A percentile compares a stretch with the other conserved stretches of the same genome.
Conservation (phyloP, 2,329 filamentous ascomycete species). For the Coniochaeta sp. region DNA sequence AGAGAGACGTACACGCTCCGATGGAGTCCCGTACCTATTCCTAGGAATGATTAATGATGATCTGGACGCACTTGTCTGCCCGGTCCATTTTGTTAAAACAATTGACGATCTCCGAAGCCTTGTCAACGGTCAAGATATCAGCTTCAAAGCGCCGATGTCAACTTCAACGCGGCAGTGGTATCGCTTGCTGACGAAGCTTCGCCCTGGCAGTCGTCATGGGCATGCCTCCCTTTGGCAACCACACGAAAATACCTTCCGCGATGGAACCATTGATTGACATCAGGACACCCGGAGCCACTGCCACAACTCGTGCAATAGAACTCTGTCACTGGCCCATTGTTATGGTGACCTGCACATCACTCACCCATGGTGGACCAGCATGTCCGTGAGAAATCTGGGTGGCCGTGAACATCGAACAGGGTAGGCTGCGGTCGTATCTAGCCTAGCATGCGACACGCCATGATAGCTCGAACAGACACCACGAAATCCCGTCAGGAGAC, state of each 20-base stretch:
- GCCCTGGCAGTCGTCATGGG: conserved; percentile 17
- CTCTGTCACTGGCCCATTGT: neutral
- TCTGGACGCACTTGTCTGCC: conserved; percentile 21
- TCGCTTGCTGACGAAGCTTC: conserved; percentile 27
- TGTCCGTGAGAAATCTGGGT: conserved; percentile 16
- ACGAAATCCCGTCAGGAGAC: neutral
- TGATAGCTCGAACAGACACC: neutral
- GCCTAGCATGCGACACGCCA: conserved; percentile 12
- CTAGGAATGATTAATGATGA: too few species aligned
- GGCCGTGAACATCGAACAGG: conserved; percentile 17
- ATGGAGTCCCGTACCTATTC: too few species aligned
- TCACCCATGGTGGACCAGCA: conserved; percentile 16
- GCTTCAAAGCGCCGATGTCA: conserved; percentile 21
- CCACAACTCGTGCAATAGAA: conserved; percentile 17
- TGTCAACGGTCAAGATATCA: conserved; percentile 28
- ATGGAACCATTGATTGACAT: conserved; percentile 12
- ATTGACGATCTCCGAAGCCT: conserved; percentile 26
- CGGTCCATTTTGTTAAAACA: conserved; percentile 24
- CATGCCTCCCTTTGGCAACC: conserved; percentile 23
- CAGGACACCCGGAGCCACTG: conserved; percentile 10
- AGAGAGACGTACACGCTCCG: too few species aligned
- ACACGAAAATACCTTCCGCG: conserved; percentile 17
- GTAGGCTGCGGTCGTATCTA: conserved; percentile 16
- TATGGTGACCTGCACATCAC: conserved; percentile 12
- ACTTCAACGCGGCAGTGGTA: conserved; percentile 29